A percentile compares a stretch with the other conserved stretches of the same genome.
phyloP scores from a whole-genome alignment of 2,329 filamentous ascomycete species.

The Neonectria magnoliae region DNA sequence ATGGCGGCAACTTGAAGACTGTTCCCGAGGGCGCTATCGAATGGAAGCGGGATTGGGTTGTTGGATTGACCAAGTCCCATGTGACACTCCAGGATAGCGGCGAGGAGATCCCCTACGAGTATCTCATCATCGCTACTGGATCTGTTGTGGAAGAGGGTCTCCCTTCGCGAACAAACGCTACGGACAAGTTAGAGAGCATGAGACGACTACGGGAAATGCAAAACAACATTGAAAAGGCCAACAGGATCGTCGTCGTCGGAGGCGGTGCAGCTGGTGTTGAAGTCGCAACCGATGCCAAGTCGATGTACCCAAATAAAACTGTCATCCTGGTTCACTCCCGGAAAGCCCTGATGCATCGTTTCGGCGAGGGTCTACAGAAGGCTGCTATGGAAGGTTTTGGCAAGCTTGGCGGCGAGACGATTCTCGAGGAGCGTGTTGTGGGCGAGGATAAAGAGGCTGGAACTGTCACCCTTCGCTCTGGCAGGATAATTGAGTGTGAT shows the following conservation, averaged over 20 bases:
- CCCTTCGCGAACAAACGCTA: constrained; percentile 58
- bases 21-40: constrained; percentile 47
- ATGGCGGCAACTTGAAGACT: constrained; percentile 53
- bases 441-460: constrained; percentile 49
- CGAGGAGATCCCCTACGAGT: constrained; percentile 61
- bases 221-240: constrained; percentile 53
- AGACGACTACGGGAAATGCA: constrained; percentile 58
- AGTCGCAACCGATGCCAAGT: constrained; percentile 68
- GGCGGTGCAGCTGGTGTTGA: constrained; percentile 72
- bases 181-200: constrained; percentile 55
- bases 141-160: constrained; percentile 54
- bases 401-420: constrained; percentile 58
- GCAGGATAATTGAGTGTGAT: constrained; percentile 58
- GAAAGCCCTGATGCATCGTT: constrained; percentile 61
- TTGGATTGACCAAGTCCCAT: constrained; percentile 47
- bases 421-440: constrained; percentile 61
- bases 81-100: constrained; percentile 55
- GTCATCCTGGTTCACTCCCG: constrained; percentile 69
- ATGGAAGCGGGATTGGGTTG: constrained; percentile 57
- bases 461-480: constrained; percentile 57
- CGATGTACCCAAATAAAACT: constrained; percentile 63
- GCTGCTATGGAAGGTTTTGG: constrained; percentile 54
- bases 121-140: constrained; percentile 68
- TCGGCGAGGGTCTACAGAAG: constrained; percentile 54
- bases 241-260: constrained; percentile 61